Evolutionary conservation across 2,329 filamentous ascomycete species (phyloP).

Genomic region (Tolypocladium album): DNA sequence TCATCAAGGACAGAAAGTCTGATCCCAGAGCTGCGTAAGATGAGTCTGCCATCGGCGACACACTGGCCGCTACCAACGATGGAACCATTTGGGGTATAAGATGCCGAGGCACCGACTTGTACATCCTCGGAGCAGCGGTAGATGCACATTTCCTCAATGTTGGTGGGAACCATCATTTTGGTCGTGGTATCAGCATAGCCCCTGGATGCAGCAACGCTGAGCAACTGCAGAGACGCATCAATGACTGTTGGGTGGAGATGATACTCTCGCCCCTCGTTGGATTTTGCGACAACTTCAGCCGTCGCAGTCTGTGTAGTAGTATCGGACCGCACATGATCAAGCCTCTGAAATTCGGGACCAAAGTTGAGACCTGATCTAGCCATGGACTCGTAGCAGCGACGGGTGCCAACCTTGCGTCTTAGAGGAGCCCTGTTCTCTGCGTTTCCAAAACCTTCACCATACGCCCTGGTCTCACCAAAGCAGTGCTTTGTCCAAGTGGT

Average conservation of each 20-base stretch:
- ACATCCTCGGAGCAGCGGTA: background rate
- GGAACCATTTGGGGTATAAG: background rate
- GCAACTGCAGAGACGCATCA: slow-evolving; percentile 4
- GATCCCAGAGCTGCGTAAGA: background rate
- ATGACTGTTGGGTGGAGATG: slow-evolving; percentile 7
- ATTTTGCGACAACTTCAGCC: background rate
- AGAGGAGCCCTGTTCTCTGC: background rate
- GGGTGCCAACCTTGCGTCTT: background rate
- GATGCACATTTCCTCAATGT: background rate
- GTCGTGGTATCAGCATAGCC: background rate
- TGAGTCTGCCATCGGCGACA: background rate
- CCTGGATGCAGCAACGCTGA: slow-evolving; percentile 4
- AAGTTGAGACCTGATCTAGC: background rate
- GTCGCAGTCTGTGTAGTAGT: background rate
- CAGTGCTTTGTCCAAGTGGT: slow-evolving; percentile 10
- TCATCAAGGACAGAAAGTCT: background rate
- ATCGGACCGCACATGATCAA: background rate
- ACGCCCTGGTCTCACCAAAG: background rate
- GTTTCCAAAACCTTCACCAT: background rate
- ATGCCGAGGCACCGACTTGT: background rate
- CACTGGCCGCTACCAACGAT: background rate
- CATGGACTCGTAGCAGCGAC: background rate
- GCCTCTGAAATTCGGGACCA: background rate
- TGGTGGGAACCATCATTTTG: background rate
- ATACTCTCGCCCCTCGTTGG: background rate